Conservation (phyloP, 768 basidiomycete species). For the Rubroboletus pulcherrimus region DNA sequence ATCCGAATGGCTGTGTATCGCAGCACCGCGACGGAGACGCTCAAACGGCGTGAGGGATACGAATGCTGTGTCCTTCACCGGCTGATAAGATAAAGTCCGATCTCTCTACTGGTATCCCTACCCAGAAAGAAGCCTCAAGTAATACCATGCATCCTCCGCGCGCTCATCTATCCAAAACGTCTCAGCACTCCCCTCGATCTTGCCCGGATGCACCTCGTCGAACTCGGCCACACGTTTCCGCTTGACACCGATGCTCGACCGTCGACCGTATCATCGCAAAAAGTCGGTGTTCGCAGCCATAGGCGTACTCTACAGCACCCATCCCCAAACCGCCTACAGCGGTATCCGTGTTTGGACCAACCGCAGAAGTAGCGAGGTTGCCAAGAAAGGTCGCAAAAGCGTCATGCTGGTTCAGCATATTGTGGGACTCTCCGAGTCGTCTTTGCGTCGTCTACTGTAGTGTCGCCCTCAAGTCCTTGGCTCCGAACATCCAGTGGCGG, state of each 20-base stretch:
- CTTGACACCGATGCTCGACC: too few species aligned
- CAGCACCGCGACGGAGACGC: conserved; percentile 4
- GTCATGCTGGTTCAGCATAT: conserved; percentile 49
- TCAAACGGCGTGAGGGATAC: conserved; percentile 2
- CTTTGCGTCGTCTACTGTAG: conserved; percentile 16
- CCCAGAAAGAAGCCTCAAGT: too few species aligned
- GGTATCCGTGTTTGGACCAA: conserved; percentile 19
- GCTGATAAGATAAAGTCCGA: neutral
- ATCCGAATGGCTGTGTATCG: neutral
- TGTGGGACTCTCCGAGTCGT: conserved; percentile 47
- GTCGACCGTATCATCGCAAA: too few species aligned
- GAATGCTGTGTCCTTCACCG: too few species aligned
- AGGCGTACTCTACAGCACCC: conserved; percentile 2
- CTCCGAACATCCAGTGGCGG: too few species aligned
- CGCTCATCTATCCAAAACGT: too few species aligned
- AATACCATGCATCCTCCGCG: too few species aligned
- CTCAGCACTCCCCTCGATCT: too few species aligned
- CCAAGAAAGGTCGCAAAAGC: conserved; percentile 53
- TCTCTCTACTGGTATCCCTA: too few species aligned
- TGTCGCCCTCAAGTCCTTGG: too few species aligned
- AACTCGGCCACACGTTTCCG: too few species aligned
- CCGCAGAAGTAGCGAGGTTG: conserved; percentile 33
- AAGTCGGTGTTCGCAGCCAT: neutral
- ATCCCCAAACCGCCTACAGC: neutral
- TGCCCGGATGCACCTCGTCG: too few species aligned